phyloP scores from a whole-genome alignment of 805 yeast genomes.

The Hanseniaspora clermontiae region DNA sequence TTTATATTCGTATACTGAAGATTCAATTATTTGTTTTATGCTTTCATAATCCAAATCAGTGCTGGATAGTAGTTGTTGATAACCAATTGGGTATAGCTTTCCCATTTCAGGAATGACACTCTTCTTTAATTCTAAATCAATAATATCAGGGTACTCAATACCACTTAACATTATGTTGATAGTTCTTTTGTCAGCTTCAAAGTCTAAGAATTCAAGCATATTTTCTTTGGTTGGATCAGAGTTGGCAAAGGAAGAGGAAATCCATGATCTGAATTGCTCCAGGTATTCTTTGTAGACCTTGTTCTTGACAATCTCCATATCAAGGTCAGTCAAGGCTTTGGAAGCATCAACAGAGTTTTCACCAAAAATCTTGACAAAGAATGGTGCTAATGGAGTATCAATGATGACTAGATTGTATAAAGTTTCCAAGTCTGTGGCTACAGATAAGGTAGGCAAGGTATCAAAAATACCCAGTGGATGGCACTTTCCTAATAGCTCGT shows the following conservation, averaged over 20 bases:
- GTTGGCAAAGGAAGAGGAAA: conserved; percentile 43
- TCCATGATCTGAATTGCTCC: conserved; percentile 69
- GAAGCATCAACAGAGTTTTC: conserved; percentile 45
- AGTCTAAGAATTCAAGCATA: conserved; percentile 63
- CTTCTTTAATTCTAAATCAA: conserved; percentile 58
- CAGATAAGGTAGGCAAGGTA: conserved; percentile 85
- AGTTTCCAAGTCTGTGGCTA: conserved; percentile 91
- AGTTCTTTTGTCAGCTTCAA: conserved; percentile 91
- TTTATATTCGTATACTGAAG: conserved; percentile 49
- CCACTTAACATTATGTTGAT: conserved; percentile 88
- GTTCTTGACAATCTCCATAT: conserved; percentile 89
- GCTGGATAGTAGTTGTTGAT: conserved; percentile 46
- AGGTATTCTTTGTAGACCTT: conserved; percentile 83
- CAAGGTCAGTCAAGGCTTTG: conserved; percentile 75
- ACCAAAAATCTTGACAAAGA: conserved; percentile 76
- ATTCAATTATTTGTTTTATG: conserved; percentile 49
- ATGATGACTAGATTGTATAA: conserved; percentile 82
- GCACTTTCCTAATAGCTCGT: conserved; percentile 78
- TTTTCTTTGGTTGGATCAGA: conserved; percentile 62
- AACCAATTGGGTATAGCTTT: conserved; percentile 55
- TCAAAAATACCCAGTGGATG: conserved; percentile 99
- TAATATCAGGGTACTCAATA: conserved; percentile 32
- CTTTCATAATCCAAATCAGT: conserved; percentile 74
- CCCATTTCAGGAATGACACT: conserved; percentile 79
- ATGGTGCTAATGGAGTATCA: conserved; percentile 96